Base-by-base conservation (phyloP, 495 filamentous ascomycete species). In the Bathelium albidoporum region DNA sequence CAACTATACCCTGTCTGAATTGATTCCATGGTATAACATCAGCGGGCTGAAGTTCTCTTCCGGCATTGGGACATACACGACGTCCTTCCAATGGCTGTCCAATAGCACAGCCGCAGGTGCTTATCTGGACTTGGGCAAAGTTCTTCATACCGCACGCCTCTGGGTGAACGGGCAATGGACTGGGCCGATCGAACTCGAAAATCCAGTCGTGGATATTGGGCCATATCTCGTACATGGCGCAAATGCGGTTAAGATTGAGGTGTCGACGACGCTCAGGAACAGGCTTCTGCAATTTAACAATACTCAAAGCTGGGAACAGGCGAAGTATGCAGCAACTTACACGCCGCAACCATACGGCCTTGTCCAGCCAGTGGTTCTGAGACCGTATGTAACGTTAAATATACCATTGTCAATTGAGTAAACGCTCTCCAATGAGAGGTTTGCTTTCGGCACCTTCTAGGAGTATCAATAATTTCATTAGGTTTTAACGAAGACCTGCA, bases 231-330 rank as follows among this genome's bases (percentile, higher is more conserved):
- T 26, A 1, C 2, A 26, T 16, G 49, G 49, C 20, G 5, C 20
- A 26, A 55, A 55, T 16, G 9, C 4, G 20, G 49, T 55, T 24
- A 55, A 55, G 49, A 55, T 55, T 55, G 49, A 55, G 24, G 49
- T 55, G 7, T 55, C 49, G 49, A 55, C 49, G 16, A 55, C 49
- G 2, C 49, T 55, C 0, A 55, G 49, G 49, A 55, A 55, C 29
- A 4, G 49, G 24, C 49, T 55, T 20, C 16, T 55, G 49, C 49
- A 55, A 29, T 55, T 55, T 20, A 55, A 55, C 49, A 55, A 55
- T 20, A 29, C 49, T n/a, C 49, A 55, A 24, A 55, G 49, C 24
- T 55, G 49, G 49, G 22, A 55, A 24, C 49, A 55, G 49, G 49
- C 49, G 20, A 55, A 55, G 49, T 55, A 55, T 29, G 20, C 49